phyloP scores from a whole-genome alignment of 257 asterid genomes.

The Penstemon barbatus region DNA sequence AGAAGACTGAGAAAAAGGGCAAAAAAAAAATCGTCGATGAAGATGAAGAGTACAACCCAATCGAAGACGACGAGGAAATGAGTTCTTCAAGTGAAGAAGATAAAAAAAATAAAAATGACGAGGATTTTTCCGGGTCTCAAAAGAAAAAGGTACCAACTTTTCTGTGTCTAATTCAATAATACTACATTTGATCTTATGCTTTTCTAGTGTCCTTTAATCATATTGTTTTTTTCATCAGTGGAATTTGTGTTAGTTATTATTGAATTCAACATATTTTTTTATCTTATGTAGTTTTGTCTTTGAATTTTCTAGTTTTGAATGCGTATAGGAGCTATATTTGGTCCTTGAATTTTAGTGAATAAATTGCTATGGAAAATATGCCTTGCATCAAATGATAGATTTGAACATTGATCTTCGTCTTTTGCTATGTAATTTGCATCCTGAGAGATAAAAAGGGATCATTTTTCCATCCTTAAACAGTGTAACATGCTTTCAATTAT shows the following conservation, averaged over 20 bases:
- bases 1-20: slow-evolving; percentile 46
- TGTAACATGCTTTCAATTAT: neutral
- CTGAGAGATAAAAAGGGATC: too few relatives aligned
- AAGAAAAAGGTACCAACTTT: slow-evolving; percentile 49
- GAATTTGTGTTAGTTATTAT: neutral
- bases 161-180: neutral
- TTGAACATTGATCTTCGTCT: too few relatives aligned
- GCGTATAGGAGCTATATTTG: too few relatives aligned
- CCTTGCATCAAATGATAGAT: too few relatives aligned
- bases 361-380: too few relatives aligned
- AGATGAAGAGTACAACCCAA: slow-evolving; percentile 81
- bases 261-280: too few relatives aligned
- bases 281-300: too few relatives aligned
- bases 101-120: slow-evolving; percentile 41
- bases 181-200: neutral
- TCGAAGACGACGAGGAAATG: slow-evolving; percentile 46
- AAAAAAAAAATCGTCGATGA: slow-evolving; percentile 58
- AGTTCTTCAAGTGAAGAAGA: slow-evolving; percentile 57
- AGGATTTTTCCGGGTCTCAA: slow-evolving; percentile 41
- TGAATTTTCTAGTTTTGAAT: too few relatives aligned
- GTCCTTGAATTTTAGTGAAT: too few relatives aligned
- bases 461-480: neutral
- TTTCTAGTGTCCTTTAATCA: neutral
- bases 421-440: too few relatives aligned
- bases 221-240: neutral